Percentiles rank a stretch among this genome's conserved stretches.
phyloP scores from a whole-genome alignment of 1,284 basidiomycete species.

The Trametes polyzona region DNA sequence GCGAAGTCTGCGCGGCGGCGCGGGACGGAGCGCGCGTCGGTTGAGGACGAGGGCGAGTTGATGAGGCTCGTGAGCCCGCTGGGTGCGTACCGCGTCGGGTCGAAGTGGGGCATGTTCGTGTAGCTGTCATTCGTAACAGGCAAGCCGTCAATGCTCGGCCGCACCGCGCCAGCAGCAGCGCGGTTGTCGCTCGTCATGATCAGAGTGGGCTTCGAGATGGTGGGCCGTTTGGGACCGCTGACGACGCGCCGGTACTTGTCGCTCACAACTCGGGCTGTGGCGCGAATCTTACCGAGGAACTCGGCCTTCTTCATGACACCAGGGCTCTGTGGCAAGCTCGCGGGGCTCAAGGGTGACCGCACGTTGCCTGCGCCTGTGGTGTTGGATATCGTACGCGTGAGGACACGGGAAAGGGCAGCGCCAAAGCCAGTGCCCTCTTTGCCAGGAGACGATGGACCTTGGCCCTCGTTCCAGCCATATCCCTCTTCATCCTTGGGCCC shows the following conservation, averaged over 20 bases:
- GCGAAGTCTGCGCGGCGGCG: conserved; percentile 67
- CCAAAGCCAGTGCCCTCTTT: conserved; percentile 43
- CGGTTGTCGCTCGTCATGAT: conserved; percentile 31
- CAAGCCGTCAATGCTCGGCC: conserved; percentile 23
- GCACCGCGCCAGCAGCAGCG: not conserved
- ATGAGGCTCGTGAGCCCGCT: conserved; percentile 42
- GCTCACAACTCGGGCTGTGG: conserved; percentile 69
- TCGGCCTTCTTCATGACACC: conserved; percentile 69
- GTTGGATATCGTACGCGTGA: conserved; percentile 39
- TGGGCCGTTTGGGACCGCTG: conserved; percentile 38
- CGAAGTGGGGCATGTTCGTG: conserved; percentile 42
- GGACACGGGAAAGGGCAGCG: conserved; percentile 52
- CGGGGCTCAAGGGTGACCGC: conserved; percentile 21
- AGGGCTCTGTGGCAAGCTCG: conserved; percentile 40
- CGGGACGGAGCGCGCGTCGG: conserved; percentile 65
- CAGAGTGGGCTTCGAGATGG: conserved; percentile 36
- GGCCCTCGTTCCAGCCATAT: conserved; percentile 22
- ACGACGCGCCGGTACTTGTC: conserved; percentile 51
- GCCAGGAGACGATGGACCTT: conserved; percentile 6
- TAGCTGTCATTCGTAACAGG: conserved; percentile 19
- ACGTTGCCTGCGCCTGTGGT: not conserved
- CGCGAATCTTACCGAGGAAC: conserved; percentile 61
- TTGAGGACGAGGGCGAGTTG: conserved; percentile 66
- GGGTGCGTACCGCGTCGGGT: conserved; percentile 44
- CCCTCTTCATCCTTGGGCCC: conserved; percentile 28